Base-by-base conservation (phyloP, 2,329 filamentous ascomycete genomes). In the Penicillium paneum region DNA sequence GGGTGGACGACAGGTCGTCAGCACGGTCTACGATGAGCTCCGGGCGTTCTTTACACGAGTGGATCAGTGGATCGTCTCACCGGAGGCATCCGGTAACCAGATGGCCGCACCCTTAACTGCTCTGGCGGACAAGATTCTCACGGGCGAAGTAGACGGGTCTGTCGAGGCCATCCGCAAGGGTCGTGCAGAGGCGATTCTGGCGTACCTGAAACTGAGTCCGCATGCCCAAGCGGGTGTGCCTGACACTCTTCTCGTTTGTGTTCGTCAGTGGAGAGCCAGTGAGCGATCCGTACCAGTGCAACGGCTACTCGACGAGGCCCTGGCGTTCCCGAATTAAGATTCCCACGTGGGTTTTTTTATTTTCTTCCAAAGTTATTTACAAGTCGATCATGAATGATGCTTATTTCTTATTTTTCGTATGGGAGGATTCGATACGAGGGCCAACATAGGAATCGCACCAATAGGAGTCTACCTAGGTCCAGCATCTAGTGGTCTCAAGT, bases 231-330 rank as follows among this genome's bases (percentile, higher is more conserved):
- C 28, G 35, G 56, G 32, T 17, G 56, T 58, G 55, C 56, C 58
- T 31, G 57, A 60, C n/a, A 38, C 24, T 3, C 49, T 72, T 44
- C 51, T 55, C 19, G 58, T 63, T 19, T 56, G 50, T 26, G 51
- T 73, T 13, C 61, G 57, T 26, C 55, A 56, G 43, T 78, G 76
- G 76, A 64, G 69, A 43, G 61, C 64, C 17, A 59, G 60, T 39
- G 76, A 78, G 59, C 63, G 76, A 65, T 76, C 75, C 46, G 68
- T 64, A 29, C 62, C 67, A 44, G 65, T 76, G 17, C 70, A 68
- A 46, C 65, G 65, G 31, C 55, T 70, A 21, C 64, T 76, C 5
- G 70, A 71, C 44, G 63, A 71, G 59, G 66, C 66, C 50, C 55
- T 72, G 50, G 59, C 31, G 3, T 21, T 52, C 6, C 48, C 34